These are phyloP conservation scores for Curvularia verruculosa DNA, from an alignment of 2,329 filamentous ascomycete genomes.

Conservation along the genomic window DNA sequence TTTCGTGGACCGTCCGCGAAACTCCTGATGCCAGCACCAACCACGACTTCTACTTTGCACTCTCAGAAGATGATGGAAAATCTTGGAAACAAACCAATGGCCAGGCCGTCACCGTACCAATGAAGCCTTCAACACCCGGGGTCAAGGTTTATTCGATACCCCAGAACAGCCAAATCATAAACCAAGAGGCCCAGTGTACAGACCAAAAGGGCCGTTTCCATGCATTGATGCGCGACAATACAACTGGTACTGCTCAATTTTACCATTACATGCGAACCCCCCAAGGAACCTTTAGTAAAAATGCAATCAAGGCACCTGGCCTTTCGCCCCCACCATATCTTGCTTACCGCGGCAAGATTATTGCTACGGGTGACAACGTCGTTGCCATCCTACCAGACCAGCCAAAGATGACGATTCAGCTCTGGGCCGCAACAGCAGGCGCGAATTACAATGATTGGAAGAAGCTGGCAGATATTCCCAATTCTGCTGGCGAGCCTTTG, in stretches of 20 bases:
- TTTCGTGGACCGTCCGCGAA: slow-evolving; percentile 59
- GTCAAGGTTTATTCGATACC: slow-evolving; percentile 56
- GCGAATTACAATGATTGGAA: slow-evolving; percentile 40
- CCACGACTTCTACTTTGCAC: slow-evolving; percentile 58
- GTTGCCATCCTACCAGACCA: slow-evolving; percentile 42
- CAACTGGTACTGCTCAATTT: slow-evolving; percentile 34
- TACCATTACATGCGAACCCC: slow-evolving; percentile 43
- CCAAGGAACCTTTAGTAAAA: slow-evolving; percentile 40
- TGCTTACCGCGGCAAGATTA: slow-evolving; percentile 43
- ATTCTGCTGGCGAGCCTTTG: slow-evolving; percentile 40
- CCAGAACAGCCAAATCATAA: slow-evolving; percentile 55
- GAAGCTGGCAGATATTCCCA: slow-evolving; percentile 37
- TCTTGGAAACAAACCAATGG: slow-evolving; percentile 54
- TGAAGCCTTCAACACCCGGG: slow-evolving; percentile 51
- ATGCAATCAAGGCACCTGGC: slow-evolving; percentile 35
- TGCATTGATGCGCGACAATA: slow-evolving; percentile 56
- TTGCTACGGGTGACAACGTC: slow-evolving; percentile 32
- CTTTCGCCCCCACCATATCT: slow-evolving; percentile 42
- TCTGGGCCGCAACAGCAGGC: slow-evolving; percentile 39
- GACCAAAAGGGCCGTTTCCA: slow-evolving; percentile 56
- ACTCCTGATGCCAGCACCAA: slow-evolving; percentile 58
- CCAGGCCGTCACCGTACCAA: slow-evolving; percentile 49
- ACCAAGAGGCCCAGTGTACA: slow-evolving; percentile 59
- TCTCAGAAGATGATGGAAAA: slow-evolving; percentile 54
- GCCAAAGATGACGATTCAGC: slow-evolving; percentile 34